These are phyloP conservation scores for Alnus glutinosa DNA, from an alignment of 306 rosid species.

Conservation along the genomic window DNA sequence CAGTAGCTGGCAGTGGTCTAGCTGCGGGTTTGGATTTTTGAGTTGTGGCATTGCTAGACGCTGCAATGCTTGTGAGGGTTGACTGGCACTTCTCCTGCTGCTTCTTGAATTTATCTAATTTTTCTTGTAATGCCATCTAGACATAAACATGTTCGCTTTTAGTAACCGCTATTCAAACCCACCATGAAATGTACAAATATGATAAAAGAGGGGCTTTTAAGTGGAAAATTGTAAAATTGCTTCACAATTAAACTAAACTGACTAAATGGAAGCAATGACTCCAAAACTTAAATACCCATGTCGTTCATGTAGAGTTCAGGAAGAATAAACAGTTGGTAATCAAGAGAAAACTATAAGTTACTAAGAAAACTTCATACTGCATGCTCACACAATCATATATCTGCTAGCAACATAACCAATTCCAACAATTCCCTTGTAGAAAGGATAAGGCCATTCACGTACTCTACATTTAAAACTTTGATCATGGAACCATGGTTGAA, in stretches of 20 bases:
- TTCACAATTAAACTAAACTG: not conserved
- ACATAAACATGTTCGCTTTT: not conserved
- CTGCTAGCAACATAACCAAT: not conserved
- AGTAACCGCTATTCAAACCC: not conserved
- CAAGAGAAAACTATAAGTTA: not conserved
- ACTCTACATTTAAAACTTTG: not conserved
- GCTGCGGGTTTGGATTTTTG: constrained; percentile 38
- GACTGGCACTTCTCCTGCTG: constrained; percentile 72
- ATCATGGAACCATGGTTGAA: not conserved
- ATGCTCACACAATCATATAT: not conserved
- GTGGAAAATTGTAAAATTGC: not conserved
- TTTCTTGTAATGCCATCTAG: constrained; percentile 66
- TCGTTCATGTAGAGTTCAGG: too few relatives aligned
- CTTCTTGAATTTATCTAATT: constrained; percentile 64
- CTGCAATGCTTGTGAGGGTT: constrained; percentile 67
- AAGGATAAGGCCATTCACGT: not conserved
- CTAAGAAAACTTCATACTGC: not conserved
- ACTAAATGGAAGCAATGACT: not conserved
- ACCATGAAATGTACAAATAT: not conserved
- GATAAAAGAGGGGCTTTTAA: not conserved
- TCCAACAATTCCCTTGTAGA: not conserved
- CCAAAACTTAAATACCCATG: too few relatives aligned
- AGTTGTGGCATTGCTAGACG: constrained; percentile 30
- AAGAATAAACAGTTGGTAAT: not conserved
- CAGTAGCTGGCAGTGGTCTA: constrained; percentile 22